Percentiles rank a stretch among this genome's conserved stretches.
Conservation (phyloP, 208 protist genomes). For the Tritrichomonas musculus region DNA sequence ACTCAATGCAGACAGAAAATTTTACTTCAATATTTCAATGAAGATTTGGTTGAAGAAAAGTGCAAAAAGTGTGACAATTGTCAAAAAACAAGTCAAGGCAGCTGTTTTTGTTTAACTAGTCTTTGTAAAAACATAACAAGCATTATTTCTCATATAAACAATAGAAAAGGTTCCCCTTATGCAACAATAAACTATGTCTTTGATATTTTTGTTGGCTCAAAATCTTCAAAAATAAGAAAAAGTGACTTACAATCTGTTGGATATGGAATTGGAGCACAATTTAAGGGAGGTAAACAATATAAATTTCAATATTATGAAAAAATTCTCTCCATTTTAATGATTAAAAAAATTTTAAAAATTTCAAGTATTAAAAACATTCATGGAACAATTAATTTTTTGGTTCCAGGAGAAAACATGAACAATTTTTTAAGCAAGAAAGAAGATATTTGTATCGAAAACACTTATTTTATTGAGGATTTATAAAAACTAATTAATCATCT, state of each 20-base stretch:
- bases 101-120: not conserved
- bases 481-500: too few species aligned
- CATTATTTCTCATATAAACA: not conserved
- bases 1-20: not conserved
- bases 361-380: not conserved
- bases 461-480: too few species aligned
- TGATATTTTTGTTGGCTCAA: not conserved
- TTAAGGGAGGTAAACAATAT: not conserved
- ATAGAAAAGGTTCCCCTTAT: not conserved
- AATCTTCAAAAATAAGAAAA: too few species aligned
- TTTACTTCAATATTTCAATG: constrained; percentile 30
- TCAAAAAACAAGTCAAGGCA: not conserved
- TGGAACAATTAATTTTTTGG: not conserved
- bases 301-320: not conserved
- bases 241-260: too few species aligned
- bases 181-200: not conserved
- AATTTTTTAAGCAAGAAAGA: too few species aligned
- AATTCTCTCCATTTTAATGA: not conserved
- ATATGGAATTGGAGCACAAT: not conserved
- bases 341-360: not conserved
- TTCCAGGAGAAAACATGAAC: too few species aligned
- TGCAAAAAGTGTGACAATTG: constrained; percentile 37
- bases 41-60: not conserved
- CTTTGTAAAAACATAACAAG: not conserved
- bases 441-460: too few species aligned